A percentile compares a stretch with the other conserved stretches of the same genome.
Evolutionary conservation across 306 rosid species (phyloP).

Genomic region (Senna siamea): DNA sequence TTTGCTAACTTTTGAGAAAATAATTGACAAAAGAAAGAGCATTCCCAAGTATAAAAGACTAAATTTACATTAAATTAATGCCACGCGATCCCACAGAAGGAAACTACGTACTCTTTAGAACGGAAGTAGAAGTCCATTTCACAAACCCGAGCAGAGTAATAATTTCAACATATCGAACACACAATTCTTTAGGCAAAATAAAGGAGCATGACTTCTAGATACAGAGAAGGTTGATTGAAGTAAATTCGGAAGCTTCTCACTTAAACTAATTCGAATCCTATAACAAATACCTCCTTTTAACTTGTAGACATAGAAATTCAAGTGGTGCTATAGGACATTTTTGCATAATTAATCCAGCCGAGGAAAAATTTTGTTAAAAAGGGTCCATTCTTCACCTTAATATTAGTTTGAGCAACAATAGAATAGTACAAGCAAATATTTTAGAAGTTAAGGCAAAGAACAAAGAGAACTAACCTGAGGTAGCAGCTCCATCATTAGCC

Average conservation of each 20-base stretch:
- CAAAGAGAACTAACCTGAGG: conserved; percentile 64
- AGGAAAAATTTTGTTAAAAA: not conserved
- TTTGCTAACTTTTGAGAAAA: not conserved
- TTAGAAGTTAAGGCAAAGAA: not conserved
- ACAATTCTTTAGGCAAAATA: not conserved
- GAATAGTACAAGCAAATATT: not conserved
- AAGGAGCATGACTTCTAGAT: not conserved
- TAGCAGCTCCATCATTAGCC: conserved; percentile 71
- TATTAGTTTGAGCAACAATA: not conserved
- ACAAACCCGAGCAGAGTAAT: not conserved
- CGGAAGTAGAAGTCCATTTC: not conserved
- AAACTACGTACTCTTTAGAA: not conserved
- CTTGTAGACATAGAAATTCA: not conserved
- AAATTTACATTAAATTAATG: not conserved
- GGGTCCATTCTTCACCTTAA: not conserved
- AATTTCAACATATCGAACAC: not conserved
- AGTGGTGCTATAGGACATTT: not conserved
- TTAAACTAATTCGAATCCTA: not conserved
- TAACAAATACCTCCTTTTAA: not conserved
- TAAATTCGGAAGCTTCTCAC: not conserved
- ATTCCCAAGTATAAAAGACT: not conserved
- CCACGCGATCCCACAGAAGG: not conserved
- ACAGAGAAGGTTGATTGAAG: not conserved
- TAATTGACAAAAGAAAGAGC: not conserved
- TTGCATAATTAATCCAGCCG: not conserved